Evolutionary conservation across 2,329 filamentous ascomycete genomes (phyloP), one percentile per base, ranked within the genome.

Genomic region (Tolypocladium tundrense): DNA sequence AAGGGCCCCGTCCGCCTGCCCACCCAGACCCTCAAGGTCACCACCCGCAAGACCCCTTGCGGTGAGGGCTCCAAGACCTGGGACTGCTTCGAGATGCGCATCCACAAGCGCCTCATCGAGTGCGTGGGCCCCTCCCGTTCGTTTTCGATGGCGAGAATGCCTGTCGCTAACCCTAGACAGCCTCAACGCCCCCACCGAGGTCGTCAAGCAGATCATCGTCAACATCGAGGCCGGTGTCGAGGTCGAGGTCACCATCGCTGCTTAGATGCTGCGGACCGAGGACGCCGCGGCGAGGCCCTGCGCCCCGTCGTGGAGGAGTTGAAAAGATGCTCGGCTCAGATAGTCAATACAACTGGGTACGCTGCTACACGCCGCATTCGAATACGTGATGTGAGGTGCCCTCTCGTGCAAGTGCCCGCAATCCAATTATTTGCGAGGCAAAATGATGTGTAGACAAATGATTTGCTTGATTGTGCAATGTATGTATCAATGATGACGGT

Each of bases 1-100:
- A 97, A 97, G 88, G 93, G 94, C 73, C 91, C 93, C 75, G 93
- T 97, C 79, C 91, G 93, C 74, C 88, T 97, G 72, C 91, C 94
- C 71, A 97, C 92, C 83, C 96, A 97, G 88, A 90, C 86, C 77
- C 86, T 97, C 73, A 91, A 94, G 85, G 86, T 96, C 84, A 91
- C 90, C 76, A 96, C 94, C 84, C 89, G 94, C 75, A 99, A 99
- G 89, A 97, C 94, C 66, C 94, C 94, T 77, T 94, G 90, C 81
- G 94, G 94, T 89, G 94, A 99, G 87, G 94, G 94, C 82, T 95
- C 89, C 79, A 99, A 99, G 91, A 99, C 94, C 75, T 99, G 94
- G 94, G 94, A 97, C 78, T 87, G 84, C 78, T 99, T 84, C 79
- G 93, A 99, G 88, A 95, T 99, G 91, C 88, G 93, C 82, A 96